Evolutionary conservation across 768 basidiomycete species (phyloP).

Genomic region (Termitomyces titanicus): DNA sequence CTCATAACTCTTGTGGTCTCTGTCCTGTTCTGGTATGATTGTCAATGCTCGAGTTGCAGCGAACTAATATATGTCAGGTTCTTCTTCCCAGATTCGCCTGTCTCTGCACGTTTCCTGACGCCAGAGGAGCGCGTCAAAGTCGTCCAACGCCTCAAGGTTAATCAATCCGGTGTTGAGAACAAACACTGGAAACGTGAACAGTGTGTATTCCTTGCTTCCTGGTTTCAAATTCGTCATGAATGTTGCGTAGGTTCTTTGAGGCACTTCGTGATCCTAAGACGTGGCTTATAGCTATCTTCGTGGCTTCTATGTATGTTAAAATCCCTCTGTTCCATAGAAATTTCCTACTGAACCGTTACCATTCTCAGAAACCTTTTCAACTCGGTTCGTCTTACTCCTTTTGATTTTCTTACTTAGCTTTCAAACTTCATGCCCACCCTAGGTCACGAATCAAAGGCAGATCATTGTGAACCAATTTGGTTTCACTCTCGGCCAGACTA

Average conservation of each 20-base stretch:
- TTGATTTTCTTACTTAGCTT: background rate
- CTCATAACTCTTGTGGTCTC: slow-evolving; percentile 38
- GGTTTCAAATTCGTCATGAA: background rate
- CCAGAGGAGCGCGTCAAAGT: slow-evolving; percentile 64
- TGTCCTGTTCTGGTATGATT: slow-evolving; percentile 1
- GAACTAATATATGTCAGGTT: slow-evolving; percentile 42
- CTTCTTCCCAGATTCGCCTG: slow-evolving; percentile 81
- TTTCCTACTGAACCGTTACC: slow-evolving; percentile 1
- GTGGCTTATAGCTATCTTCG: slow-evolving; percentile 66
- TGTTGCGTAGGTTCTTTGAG: slow-evolving; percentile 53
- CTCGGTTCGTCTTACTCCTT: slow-evolving; percentile 45
- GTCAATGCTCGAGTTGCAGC: background rate
- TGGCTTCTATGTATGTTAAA: slow-evolving; percentile 50
- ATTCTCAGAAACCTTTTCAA: slow-evolving; percentile 56
- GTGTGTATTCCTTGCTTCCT: slow-evolving; percentile 32
- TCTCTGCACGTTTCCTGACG: slow-evolving; percentile 68
- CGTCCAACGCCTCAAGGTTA: slow-evolving; percentile 64
- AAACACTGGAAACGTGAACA: slow-evolving; percentile 76
- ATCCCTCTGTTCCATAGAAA: background rate
- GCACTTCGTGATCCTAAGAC: slow-evolving; percentile 68
- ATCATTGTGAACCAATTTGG: slow-evolving; percentile 72
- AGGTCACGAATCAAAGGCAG: slow-evolving; percentile 76
- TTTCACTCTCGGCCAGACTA: slow-evolving; percentile 62
- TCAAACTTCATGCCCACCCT: background rate
- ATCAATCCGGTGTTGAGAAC: slow-evolving; percentile 77